These are phyloP conservation scores for Trichomonas vaginalis DNA, from an alignment of 208 protist genomes.

Conservation along the genomic window DNA sequence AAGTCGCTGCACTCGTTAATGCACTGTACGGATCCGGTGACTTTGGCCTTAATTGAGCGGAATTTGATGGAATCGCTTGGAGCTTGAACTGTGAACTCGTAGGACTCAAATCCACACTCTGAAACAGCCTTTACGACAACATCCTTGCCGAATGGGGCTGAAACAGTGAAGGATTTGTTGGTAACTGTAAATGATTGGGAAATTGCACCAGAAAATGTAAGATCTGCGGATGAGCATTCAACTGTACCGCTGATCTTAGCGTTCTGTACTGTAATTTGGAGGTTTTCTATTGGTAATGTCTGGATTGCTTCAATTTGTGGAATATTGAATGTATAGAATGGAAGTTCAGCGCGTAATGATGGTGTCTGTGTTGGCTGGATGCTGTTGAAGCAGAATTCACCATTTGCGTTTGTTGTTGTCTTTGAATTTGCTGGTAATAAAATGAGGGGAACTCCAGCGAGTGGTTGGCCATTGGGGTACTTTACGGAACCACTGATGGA, in stretches of 20 bases:
- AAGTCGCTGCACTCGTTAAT: neutral
- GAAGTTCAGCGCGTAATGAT: neutral
- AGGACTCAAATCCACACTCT: neutral
- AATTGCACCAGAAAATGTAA: neutral
- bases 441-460: neutral
- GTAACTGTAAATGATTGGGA: neutral
- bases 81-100: neutral
- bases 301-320: neutral
- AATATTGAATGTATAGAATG: neutral
- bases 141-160: neutral
- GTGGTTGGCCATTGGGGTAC: neutral
- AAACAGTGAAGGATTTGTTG: neutral
- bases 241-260: neutral
- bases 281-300: neutral
- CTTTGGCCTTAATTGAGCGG: neutral
- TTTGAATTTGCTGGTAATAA: neutral
- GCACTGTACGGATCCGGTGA: neutral
- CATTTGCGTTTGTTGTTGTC: neutral
- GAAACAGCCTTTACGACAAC: neutral
- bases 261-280: neutral
- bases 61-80: neutral
- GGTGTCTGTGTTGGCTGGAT: neutral
- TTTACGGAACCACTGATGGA: neutral
- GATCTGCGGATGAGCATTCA: neutral
- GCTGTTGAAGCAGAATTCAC: neutral